Conservation (phyloP, 768 basidiomycete species). For the Collybia sp. region DNA sequence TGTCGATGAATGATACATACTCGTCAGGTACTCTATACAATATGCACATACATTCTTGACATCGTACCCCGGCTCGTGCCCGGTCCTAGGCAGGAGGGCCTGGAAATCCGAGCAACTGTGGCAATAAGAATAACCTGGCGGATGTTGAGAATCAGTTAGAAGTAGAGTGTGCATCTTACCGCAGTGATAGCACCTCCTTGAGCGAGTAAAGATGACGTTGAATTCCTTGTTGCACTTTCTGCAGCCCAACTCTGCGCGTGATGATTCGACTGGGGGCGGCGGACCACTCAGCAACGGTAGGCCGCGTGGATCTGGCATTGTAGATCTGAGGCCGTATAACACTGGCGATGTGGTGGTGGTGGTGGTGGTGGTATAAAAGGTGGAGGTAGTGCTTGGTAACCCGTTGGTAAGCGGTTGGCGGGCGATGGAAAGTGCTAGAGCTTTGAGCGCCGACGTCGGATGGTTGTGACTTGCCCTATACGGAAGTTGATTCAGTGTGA, state of each 20-base stretch:
- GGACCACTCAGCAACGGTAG: constrained; percentile 72
- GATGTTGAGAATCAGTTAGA: constrained; percentile 4
- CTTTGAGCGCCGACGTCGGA: not conserved
- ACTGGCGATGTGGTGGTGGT: not conserved
- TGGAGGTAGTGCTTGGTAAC: not conserved
- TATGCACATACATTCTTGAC: constrained; percentile 61
- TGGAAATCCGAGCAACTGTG: constrained; percentile 71
- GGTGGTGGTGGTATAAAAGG: not conserved
- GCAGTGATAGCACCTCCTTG: constrained; percentile 70
- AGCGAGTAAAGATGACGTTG: constrained; percentile 57
- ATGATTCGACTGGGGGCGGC: constrained; percentile 32
- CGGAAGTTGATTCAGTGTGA: too few species aligned
- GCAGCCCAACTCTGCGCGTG: constrained; percentile 35
- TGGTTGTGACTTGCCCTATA: too few species aligned
- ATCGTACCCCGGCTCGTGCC: constrained; percentile 56
- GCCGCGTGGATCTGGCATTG: constrained; percentile 34
- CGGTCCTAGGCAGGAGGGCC: constrained; percentile 68
- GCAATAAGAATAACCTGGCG: constrained; percentile 67
- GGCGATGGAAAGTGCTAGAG: not conserved
- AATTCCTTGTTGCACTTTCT: constrained; percentile 76
- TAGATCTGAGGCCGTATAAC: not conserved
- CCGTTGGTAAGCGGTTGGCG: not conserved
- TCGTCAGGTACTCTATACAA: constrained; percentile 66
- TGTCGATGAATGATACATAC: constrained; percentile 32
- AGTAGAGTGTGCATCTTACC: constrained; percentile 30